Percentiles rank a stretch among this genome's conserved stretches.
Evolutionary conservation across 306 rosid species (phyloP).

Genomic region (Acacia melanoxylon): DNA sequence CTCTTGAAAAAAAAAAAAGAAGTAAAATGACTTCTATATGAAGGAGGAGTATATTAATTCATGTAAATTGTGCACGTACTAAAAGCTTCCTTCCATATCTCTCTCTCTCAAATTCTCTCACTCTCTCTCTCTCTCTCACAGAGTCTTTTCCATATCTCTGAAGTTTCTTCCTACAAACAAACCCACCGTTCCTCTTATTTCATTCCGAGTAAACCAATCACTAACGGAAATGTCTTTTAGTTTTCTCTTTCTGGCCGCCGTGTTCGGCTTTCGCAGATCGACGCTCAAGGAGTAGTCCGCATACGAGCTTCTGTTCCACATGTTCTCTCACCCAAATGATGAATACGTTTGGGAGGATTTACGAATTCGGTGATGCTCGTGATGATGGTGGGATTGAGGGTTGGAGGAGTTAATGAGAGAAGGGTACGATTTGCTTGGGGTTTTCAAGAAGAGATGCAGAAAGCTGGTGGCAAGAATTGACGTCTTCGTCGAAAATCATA

Average conservation of each 20-base stretch:
- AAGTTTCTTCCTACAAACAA: too few species aligned
- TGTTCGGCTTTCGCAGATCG: constrained; percentile 60
- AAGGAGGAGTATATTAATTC: background rate
- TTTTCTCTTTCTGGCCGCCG: background rate
- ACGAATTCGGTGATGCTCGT: constrained; percentile 43
- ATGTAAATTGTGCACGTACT: background rate
- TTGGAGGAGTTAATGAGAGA: constrained; percentile 66
- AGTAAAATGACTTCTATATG: too few species aligned
- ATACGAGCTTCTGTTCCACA: constrained; percentile 63
- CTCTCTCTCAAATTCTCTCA: background rate
- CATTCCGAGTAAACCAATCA: too few species aligned
- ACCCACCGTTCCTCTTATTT: too few species aligned
- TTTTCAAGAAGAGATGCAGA: constrained; percentile 63
- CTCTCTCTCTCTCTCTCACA: background rate
- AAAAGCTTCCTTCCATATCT: background rate
- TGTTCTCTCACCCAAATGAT: constrained; percentile 63
- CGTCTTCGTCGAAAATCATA: constrained; percentile 62
- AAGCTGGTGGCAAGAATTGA: constrained; percentile 43
- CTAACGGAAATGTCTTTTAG: too few species aligned
- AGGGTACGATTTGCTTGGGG: constrained; percentile 77
- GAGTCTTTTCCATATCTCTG: background rate
- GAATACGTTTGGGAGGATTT: constrained; percentile 71
- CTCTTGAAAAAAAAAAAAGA: too few species aligned
- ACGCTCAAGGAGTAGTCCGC: constrained; percentile 65
- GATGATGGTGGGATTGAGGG: constrained; percentile 35